Evolutionary conservation across 352 stramenopile genomes (phyloP).

Genomic region (Albugo candida): DNA sequence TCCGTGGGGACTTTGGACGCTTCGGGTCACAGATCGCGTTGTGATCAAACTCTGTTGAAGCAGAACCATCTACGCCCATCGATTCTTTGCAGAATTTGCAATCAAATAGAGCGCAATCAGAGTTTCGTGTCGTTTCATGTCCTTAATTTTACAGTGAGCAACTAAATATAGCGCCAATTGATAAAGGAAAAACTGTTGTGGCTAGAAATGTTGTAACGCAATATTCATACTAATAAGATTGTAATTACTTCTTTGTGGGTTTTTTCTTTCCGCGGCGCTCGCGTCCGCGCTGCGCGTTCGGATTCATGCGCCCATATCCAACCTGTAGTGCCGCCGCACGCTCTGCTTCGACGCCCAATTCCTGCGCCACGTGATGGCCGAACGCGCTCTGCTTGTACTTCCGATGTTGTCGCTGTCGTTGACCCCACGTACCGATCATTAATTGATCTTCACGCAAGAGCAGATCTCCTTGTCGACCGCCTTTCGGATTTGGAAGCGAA

Average conservation of each 20-base stretch:
- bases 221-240: neutral
- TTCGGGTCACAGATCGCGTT: neutral
- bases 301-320: constrained; percentile 90
- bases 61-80: no score
- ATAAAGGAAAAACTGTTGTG: no score
- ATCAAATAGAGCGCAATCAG: no score
- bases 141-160: neutral
- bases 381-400: constrained; percentile 87
- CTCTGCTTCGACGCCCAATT: constrained; percentile 84
- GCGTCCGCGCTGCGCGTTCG: constrained; percentile 89
- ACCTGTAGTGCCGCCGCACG: constrained; percentile 81
- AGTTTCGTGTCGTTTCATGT: neutral
- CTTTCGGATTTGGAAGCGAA: constrained; percentile 90
- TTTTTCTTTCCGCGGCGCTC: constrained; percentile 97
- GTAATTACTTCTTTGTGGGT: constrained; percentile 25
- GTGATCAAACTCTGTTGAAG: no score
- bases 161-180: neutral
- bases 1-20: constrained; percentile 37
- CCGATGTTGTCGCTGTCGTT: constrained; percentile 84
- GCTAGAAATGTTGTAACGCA: no score
- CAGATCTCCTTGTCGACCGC: constrained; percentile 85
- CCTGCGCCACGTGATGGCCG: constrained; percentile 85
- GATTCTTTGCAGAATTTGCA: no score
- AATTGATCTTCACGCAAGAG: constrained; percentile 96
- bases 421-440: constrained; percentile 89